Evolutionary conservation across 768 basidiomycete species (phyloP), one percentile per base, ranked within the genome.

Genomic region (Tulasnella sp.): DNA sequence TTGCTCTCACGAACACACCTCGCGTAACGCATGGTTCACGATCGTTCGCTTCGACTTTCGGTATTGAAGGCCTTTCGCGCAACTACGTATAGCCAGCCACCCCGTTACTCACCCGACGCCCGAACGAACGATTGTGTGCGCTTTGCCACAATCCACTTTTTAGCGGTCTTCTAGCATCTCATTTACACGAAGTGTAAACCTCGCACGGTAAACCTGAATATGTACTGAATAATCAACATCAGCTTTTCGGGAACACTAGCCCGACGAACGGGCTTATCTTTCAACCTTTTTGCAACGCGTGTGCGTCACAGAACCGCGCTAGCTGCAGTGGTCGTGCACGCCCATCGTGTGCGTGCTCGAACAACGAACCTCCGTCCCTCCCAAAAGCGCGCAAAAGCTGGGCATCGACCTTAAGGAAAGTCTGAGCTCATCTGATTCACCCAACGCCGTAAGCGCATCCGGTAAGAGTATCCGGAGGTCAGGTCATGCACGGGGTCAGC

Each of bases 361-460:
- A 14, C 16, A 44, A 44, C 44, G 16, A 44, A 44, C 21, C 21
- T 10, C 62, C 31, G 31, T 24, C 21, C 62, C 62, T 34, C 36
- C 3, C 62, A 31, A 27, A 68, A 36, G 36, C 34, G 34, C 31
- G 62, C 44, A 18, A 44, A 44, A 68, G 34, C 31, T 12, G 31
- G 1, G 10, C 14, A 36, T 68, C 12, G 62, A 34, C 31, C 62
- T 14, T 12, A 68, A 36, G 31, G 31, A 27, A 68, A 68, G 62
- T 31, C 62, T 68, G 62, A 68, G 52, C 21, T 52, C 52, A 52
- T 52, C 62, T 27, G 62, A 68, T 31, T 1, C 12, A 68, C 62
- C 31, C 62, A 36, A 68, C 62, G 62, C 62, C 62, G 62, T 68
- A 68, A 68, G 27, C 62, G 62, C 62, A 68, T 68, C 62, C 27